Evolutionary conservation across 116 monocot genomes (phyloP).

Genomic region (Phalaenopsis hybrid): DNA sequence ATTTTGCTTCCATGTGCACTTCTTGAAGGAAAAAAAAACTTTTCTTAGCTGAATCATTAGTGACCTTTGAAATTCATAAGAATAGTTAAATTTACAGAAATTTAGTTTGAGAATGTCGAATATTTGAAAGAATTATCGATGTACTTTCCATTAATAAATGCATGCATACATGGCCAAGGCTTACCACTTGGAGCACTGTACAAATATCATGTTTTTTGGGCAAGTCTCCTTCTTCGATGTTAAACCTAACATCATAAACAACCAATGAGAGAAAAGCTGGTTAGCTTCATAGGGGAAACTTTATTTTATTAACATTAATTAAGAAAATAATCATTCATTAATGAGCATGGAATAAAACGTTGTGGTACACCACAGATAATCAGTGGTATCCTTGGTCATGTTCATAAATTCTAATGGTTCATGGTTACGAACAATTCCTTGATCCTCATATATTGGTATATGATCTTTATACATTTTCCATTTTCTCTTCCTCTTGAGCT

Average conservation of each 20-base stretch:
- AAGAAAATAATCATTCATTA: not conserved
- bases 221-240: constrained; percentile 54
- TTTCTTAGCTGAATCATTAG: not conserved
- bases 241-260: constrained; percentile 34
- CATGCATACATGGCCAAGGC: constrained; percentile 61
- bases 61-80: not conserved
- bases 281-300: not conserved
- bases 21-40: constrained; percentile 19
- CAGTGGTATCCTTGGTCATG: constrained; percentile 68
- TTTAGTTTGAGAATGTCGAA: not conserved
- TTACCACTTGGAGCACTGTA: constrained; percentile 52
- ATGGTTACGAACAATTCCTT: not conserved
- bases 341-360: constrained; percentile 22
- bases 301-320: no score
- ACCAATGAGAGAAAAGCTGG: not conserved
- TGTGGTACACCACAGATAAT: constrained; percentile 80
- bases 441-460: constrained; percentile 12
- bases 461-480: constrained; percentile 33
- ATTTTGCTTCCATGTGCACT: constrained; percentile 59
- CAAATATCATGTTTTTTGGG: constrained; percentile 56
- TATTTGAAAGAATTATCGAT: constrained; percentile 36
- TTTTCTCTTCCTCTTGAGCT: constrained; percentile 23
- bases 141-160: constrained; percentile 58
- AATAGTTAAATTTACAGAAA: not conserved
- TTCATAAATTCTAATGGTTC: constrained; percentile 52